These are phyloP conservation scores for Neophaeococcomyces aloes DNA, from an alignment of 2,329 filamentous ascomycete genomes.

Conservation along the genomic window DNA sequence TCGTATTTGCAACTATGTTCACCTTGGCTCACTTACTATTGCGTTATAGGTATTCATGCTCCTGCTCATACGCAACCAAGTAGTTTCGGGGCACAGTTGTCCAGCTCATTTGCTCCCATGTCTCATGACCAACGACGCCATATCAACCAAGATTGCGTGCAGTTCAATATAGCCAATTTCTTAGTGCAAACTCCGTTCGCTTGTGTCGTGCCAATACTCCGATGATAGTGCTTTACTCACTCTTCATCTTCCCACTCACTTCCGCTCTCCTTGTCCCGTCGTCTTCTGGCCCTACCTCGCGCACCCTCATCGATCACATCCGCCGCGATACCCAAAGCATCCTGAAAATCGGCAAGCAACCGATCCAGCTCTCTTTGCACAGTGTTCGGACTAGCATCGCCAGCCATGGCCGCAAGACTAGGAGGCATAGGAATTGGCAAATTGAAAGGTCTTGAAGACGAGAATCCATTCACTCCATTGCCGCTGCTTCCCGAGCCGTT, in stretches of 20 bases:
- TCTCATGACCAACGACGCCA: too few species aligned
- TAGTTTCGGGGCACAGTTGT: too few species aligned
- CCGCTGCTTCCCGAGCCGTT: constrained; percentile 2
- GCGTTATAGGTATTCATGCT: too few species aligned
- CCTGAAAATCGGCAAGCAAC: constrained; percentile 31
- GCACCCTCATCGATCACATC: constrained; percentile 23
- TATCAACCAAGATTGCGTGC: too few species aligned
- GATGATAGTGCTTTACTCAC: not conserved
- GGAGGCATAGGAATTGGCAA: constrained; percentile 33
- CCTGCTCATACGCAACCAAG: too few species aligned
- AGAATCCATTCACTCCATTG: not conserved
- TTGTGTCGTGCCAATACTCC: too few species aligned
- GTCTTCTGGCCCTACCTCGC: constrained; percentile 9
- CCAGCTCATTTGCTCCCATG: too few species aligned
- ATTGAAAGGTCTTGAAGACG: constrained; percentile 19
- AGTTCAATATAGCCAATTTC: too few species aligned
- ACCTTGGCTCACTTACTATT: too few species aligned
- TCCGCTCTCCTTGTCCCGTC: constrained; percentile 4
- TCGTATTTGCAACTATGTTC: too few species aligned
- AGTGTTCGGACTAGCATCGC: constrained; percentile 28
- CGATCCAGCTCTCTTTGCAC: constrained; percentile 33
- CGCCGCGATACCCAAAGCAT: constrained; percentile 29
- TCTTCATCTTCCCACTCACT: constrained; percentile 10
- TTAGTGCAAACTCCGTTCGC: too few species aligned
- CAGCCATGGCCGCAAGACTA: constrained; percentile 29